Percentiles rank a stretch among this genome's conserved stretches.
Evolutionary conservation across 768 basidiomycete genomes (phyloP).

Genomic region (Termitomyces sp.): DNA sequence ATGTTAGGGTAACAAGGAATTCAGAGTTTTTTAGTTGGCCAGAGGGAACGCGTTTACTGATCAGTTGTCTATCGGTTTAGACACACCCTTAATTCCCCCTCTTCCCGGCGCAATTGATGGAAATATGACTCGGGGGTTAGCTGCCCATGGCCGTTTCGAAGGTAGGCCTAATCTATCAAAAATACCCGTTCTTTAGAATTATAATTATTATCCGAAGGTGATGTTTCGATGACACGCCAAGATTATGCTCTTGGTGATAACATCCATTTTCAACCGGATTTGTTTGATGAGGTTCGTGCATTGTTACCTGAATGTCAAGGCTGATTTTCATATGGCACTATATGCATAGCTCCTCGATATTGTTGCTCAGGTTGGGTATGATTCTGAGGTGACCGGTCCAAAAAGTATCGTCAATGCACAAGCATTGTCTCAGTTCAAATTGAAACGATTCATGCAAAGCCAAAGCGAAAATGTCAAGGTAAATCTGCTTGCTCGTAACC

Average conservation of each 20-base stretch:
- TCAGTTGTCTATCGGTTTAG: slow-evolving; percentile 10
- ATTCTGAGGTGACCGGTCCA: slow-evolving; percentile 11
- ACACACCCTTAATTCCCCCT: slow-evolving; percentile 5
- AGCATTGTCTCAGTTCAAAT: slow-evolving; percentile 9
- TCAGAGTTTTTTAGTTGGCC: background rate
- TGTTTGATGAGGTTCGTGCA: slow-evolving; percentile 3
- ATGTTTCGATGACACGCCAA: slow-evolving; percentile 14
- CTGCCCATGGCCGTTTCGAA: slow-evolving; percentile 12
- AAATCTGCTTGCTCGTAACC: background rate
- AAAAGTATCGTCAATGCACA: slow-evolving; percentile 7
- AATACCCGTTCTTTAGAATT: background rate
- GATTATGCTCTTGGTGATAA: slow-evolving; percentile 12
- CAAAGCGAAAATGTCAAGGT: slow-evolving; percentile 6
- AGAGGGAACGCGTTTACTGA: slow-evolving; percentile 10
- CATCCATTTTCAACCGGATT: slow-evolving; percentile 4
- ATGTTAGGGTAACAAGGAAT: background rate
- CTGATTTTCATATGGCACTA: background rate
- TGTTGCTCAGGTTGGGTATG: slow-evolving; percentile 7
- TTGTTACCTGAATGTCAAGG: background rate
- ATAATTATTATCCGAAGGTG: slow-evolving; percentile 1
- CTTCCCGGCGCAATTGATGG: slow-evolving; percentile 11
- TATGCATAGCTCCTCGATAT: slow-evolving; percentile 4
- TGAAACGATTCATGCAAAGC: slow-evolving; percentile 8
- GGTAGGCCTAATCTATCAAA: background rate
- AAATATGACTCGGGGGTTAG: too few relatives aligned